Evolutionary conservation across 805 yeast species (phyloP), one percentile per base, ranked within the genome.

Genomic region (Sugiyamaella mastotermitis): DNA sequence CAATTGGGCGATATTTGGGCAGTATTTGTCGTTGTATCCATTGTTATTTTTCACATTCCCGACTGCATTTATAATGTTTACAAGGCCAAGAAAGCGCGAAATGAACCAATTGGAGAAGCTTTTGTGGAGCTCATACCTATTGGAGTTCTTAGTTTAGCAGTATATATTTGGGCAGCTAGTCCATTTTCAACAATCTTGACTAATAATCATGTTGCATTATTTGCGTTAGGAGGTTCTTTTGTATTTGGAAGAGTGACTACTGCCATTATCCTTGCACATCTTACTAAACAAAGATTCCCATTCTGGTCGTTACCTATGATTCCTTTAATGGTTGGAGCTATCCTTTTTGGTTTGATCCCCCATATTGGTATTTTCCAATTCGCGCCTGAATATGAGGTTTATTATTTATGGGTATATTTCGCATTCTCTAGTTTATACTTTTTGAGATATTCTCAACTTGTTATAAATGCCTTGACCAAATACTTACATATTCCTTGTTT

Each of bases 401-500:
- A 20, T 65, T 77, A 16, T 62, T 78, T 46, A 58, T 68, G 46
- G 69, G 76, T 31, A 50, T 83, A 42, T 64, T 76, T 41, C 76
- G 83, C 80, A 50, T 73, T 34, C 83, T 85, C n/a, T 64, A 76
- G 38, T 82, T 87, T 14, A 44, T 83, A 40, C 69, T 87, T 43
- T 54, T 76, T 45, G 82, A 83, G 19, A 63, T 85, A 52, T 84
- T 82, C 67, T 66, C 74, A 22, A 63, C 81, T 85, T 52, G 77
- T 90, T 34, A 68, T 78, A 32, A 92, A 84, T 48, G 78, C 84
- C 51, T 78, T 90, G 51, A 74, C 78, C 60, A 87, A 78, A 46
- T 87, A 75, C 55, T 68, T 90, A 51, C 96, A 86, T 56, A 87
- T 90, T 48, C 82, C 78, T 61, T 92, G 95, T 5, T 72, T 88